Evolutionary conservation across 192 early-diverging fungal species (phyloP), one percentile per base, ranked within the genome.

Genomic region (Coemansia sp.): DNA sequence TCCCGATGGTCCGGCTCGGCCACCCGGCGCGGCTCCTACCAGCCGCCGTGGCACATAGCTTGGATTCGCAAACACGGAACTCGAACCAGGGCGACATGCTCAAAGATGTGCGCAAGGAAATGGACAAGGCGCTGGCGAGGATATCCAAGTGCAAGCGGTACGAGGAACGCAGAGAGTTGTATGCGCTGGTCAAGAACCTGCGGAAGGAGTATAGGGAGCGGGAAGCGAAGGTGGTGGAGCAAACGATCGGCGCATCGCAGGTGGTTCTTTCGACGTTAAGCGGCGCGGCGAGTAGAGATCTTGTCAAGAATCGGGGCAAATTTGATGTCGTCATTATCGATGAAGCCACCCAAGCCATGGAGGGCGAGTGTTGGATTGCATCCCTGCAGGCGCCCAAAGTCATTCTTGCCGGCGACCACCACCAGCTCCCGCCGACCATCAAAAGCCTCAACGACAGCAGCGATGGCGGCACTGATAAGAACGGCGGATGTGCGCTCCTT

Each of bases 271-370:
- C 88, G 12, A 98, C 95, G 0, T 65, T 98, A 53, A 91, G 89
- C 63, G 94, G 94, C 6, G 84, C 86, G 7, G 90, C 74, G 1
- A 66, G 78, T 16, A 78, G 63, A 4, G 66, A 73, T 14, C 24
- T 82, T 35, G 45, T 55, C 12, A 45, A 60, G n/a, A 14, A 24
- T 49, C 77, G 81, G 10, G 68, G 89, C 33, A 68, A 86, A 38
- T 98, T 95, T 75, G 94, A 96, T 70, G 87, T 89, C 0, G 90
- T 94, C 0, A 76, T 98, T 23, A 92, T 98, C 56, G 95, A 98
- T 63, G 95, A 98, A 73, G 92, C 92, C 0, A 90, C 90, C 5
- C 95, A 98, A 71, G 92, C 93, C 6, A 58, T 89, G 20, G 91
- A 92, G 72, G 87, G 83, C 33, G 95, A 98, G 80, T 92, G 92